Base-by-base conservation (phyloP, 2,329 filamentous ascomycete genomes). In the Alternaria novae-zelandiae region DNA sequence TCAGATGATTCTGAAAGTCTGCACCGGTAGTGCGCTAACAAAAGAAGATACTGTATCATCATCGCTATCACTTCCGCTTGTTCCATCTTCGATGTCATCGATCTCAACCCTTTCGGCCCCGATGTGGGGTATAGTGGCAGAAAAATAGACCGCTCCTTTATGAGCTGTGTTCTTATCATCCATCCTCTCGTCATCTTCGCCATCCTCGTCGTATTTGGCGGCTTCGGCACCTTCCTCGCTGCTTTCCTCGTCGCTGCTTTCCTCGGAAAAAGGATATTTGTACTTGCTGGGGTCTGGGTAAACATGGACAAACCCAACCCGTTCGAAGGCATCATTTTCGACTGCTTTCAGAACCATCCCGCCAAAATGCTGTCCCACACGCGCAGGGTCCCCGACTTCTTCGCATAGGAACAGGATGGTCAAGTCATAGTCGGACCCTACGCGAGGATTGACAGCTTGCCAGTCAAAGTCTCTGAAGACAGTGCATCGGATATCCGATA, bases 121-220 rank as follows among this genome's bases (percentile, higher is more conserved):
- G 4, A 10, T 1, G 3, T 5, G 32, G 2, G 32, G 15, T n/a
- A 0, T n/a, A n/a, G 4, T n/a, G 4, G 15, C 32, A 41, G 8
- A 10, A 5, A 41, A 41, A 15, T 41, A n/a, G 8, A 41, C 15
- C 3, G 32, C 15, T 41, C 32, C 15, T n/a, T 41, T 10, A 15
- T 41, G 32, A 41, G 32, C 32, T 5, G 4, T 41, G 15, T 41
- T n/a, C 15, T 41, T n/a, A 10, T n/a, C 15, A 10, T 41, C 1
- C 6, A 13, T 7, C 28, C 1, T 13, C 11, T 30, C 28, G 28
- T 13, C 28, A 30, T 11, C 10, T 28, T 6, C 28, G 28, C 12
- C 28, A 30, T 30, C 28, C 3, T 30, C 28, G 12, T 30, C 28
- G 13, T n/a, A 13, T n/a, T 36, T 7, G 32, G 32, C 13, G 32